Evolutionary conservation across 345 rosid genomes (phyloP), one percentile per base, ranked within the genome.

Genomic region (Sonneratia caseolaris): DNA sequence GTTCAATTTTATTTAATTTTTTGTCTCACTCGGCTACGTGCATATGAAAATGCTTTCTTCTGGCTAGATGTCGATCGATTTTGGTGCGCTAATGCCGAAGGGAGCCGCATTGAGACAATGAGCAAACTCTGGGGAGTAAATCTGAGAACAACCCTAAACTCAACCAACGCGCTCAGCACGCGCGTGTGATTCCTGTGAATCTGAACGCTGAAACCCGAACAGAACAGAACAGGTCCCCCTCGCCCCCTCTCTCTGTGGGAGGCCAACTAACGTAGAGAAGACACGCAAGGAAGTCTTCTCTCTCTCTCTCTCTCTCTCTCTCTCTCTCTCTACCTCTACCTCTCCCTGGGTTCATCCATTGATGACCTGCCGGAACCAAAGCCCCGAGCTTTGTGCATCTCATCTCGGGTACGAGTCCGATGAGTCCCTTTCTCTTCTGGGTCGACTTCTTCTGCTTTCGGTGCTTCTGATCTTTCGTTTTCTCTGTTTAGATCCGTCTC

Each of bases 401-500:
- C 66, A 27, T 35, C 66, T 24, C 7, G 27, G 66, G 66, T 62
- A 62, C 66, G 37, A 35, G 37, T 62, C 66, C 66, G 66, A 62
- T 35, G 32, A 47, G 27, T 62, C 18, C 38, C 66, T 32, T 11
- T 4, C 66, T 12, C 38, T 35, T 13, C 38, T 35, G 15, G 66
- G 32, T 62, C 66, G 37, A 27, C 27, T 27, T 18, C 66, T 5
- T 37, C 37, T 1, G 37, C 16, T 14, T 3, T 62, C 38, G 37
- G 53, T 70, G 18, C 68, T 36, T 36, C 68, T 24, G 36, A n/a
- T 72, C 64, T 18, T 45, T 75, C 66, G 13, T 62, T 24, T 62
- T 62, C 68, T 37, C 7, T 2, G 36, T 70, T 75, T 82, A 84
- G 87, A 83, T 83, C 84, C 83, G 86, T 47, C 9, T 47, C 18